Evolutionary conservation across 2,329 filamentous ascomycete species (phyloP), one percentile per base, ranked within the genome.

Genomic region (Curvularia eragrostidis): DNA sequence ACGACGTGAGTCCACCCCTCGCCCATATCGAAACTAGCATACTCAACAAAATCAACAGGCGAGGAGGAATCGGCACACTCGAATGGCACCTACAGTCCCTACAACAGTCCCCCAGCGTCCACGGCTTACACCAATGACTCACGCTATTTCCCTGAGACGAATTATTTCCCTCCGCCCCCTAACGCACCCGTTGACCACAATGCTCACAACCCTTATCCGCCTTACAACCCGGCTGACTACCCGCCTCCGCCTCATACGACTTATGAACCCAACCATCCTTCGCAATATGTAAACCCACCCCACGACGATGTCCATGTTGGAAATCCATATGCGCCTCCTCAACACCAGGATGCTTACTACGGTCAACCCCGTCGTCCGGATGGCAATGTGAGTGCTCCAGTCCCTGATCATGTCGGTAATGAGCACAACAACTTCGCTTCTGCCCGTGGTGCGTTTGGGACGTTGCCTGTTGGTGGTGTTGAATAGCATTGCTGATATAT

Each of bases 341-440:
- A 66, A n/a, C 65, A 65, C 38, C 60, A 61, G 49, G 54, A 67
- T 42, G 52, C 66, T 58, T 63, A 75, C 52, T 73, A 76, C 62
- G 70, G 75, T 67, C 72, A 73, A 61, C 69, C 69, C 43, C 70
- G 71, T 56, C 74, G 68, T 57, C 72, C 71, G 65, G 75, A 77
- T 73, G 78, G 79, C 64, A 80, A 83, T 82, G 81, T 83, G 80
- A 83, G 81, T 83, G 76, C 76, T 75, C 69, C 65, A 63, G 64
- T 59, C 61, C 68, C 65, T 69, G 56, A 57, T 32, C 41, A 51
- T 58, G 57, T 68, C 59, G 67, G 72, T 65, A 72, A 74, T 63
- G 64, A 63, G 58, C 64, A 70, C 62, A 26, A 54, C 32, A 49
- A 54, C 49, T 62, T 61, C 48, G 62, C 64, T 61, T 63, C 62